These are phyloP conservation scores for Cucumis hystrix DNA, from an alignment of 306 rosid genomes.

Conservation along the genomic window DNA sequence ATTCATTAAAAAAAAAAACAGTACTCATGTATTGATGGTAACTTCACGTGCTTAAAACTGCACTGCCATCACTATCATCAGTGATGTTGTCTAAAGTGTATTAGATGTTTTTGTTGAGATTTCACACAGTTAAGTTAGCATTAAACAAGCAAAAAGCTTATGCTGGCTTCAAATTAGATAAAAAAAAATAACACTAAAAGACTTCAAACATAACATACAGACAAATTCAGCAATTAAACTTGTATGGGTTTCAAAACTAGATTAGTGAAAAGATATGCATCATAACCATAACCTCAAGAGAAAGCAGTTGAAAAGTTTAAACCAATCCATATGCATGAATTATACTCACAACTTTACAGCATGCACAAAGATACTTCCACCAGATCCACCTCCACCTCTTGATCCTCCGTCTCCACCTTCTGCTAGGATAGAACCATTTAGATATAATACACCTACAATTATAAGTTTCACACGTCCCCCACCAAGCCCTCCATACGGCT, in stretches of 20 bases:
- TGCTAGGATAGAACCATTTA: conserved; percentile 71
- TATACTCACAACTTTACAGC: conserved; percentile 83
- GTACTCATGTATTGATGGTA: no score
- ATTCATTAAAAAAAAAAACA: no score
- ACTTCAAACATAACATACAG: background rate
- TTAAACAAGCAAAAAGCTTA: background rate
- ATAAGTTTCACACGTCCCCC: conserved; percentile 79
- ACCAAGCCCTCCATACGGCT: conserved; percentile 72
- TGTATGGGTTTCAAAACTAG: background rate
- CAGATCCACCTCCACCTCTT: conserved; percentile 92
- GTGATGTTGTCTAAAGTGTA: background rate
- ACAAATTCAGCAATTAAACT: background rate
- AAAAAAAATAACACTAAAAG: background rate
- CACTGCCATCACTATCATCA: background rate
- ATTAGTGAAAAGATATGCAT: background rate
- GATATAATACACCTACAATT: conserved; percentile 50
- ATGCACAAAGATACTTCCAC: conserved; percentile 73
- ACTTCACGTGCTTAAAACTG: background rate
- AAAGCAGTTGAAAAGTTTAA: conserved; percentile 11
- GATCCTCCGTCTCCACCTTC: conserved; percentile 86
- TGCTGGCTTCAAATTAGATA: background rate
- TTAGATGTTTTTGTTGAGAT: background rate
- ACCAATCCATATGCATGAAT: conserved; percentile 7
- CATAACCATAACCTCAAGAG: background rate
- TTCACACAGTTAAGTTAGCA: background rate